phyloP scores from a whole-genome alignment of 441 rosid genomes.

The Capsella rubella region DNA sequence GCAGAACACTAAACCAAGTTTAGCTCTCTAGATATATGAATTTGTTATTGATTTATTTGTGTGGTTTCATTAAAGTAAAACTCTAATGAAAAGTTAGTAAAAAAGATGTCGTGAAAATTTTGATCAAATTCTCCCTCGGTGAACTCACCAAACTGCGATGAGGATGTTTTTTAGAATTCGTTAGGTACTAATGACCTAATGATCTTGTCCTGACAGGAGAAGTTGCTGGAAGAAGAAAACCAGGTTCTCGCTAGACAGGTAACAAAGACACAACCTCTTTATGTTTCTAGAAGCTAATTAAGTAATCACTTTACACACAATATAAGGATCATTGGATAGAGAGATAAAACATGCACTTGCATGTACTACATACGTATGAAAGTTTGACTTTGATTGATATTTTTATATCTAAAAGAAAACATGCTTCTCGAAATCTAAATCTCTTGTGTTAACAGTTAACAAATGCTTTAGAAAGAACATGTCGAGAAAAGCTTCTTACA shows the following conservation, averaged over 20 bases:
- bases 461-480: too few relatives aligned
- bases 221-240: constrained; percentile 26
- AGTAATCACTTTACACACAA: not conserved
- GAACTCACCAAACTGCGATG: not conserved
- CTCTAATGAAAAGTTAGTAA: not conserved
- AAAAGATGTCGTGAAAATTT: not conserved
- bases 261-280: not conserved
- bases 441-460: too few relatives aligned
- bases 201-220: constrained; percentile 21
- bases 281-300: too few relatives aligned
- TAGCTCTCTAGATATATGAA: not conserved
- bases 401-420: too few relatives aligned
- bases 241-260: constrained; percentile 17
- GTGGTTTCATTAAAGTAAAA: not conserved
- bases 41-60: not conserved
- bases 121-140: constrained; percentile 1
- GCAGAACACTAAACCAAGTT: constrained; percentile 3
- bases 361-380: too few relatives aligned
- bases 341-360: too few relatives aligned
- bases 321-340: too few relatives aligned
- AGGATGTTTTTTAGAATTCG: not conserved
- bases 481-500: too few relatives aligned
- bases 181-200: constrained; percentile 17
- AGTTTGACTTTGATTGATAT: too few relatives aligned
- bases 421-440: too few relatives aligned